These are phyloP conservation scores for Ramalina peruviana DNA, from an alignment of 495 filamentous ascomycete genomes.

Conservation along the genomic window DNA sequence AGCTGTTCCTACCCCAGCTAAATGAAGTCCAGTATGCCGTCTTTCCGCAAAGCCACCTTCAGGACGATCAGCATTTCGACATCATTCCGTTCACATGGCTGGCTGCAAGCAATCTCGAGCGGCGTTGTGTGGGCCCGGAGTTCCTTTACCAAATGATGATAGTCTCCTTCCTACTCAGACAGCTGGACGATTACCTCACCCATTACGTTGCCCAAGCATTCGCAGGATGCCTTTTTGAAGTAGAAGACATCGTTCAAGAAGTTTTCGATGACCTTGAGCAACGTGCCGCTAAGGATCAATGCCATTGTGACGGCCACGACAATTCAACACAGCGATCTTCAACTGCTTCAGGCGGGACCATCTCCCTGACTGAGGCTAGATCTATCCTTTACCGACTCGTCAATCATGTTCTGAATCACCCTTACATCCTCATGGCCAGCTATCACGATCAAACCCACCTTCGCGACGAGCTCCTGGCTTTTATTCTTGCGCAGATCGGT, in stretches of 20 bases:
- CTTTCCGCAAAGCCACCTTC: slow-evolving; percentile 3
- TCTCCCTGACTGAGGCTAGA: not conserved
- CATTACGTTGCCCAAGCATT: slow-evolving; percentile 11
- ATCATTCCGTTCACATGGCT: slow-evolving; percentile 11
- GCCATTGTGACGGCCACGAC: slow-evolving; percentile 2
- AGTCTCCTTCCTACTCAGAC: slow-evolving; percentile 24
- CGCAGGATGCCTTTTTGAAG: slow-evolving; percentile 11
- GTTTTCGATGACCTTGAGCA: slow-evolving; percentile 10
- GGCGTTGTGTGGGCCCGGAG: slow-evolving; percentile 1
- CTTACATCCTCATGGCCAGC: slow-evolving; percentile 9
- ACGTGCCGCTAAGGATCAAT: slow-evolving; percentile 1
- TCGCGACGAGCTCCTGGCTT: slow-evolving; percentile 4
- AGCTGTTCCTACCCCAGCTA: slow-evolving; percentile 11
- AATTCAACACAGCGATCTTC: not conserved
- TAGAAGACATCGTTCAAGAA: slow-evolving; percentile 8
- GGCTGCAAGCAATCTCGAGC: slow-evolving; percentile 3
- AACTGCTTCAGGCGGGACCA: slow-evolving; percentile 1
- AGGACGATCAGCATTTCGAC: slow-evolving; percentile 8
- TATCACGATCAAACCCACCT: slow-evolving; percentile 6
- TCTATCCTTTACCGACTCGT: slow-evolving; percentile 9
- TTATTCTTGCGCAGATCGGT: slow-evolving; percentile 6
- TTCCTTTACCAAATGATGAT: slow-evolving; percentile 29
- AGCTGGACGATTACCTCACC: slow-evolving; percentile 29
- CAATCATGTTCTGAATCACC: slow-evolving; percentile 7
- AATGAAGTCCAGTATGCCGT: slow-evolving; percentile 3